These are phyloP conservation scores for Neoboletus brunneissimus DNA, from an alignment of 768 basidiomycete species.

Conservation along the genomic window DNA sequence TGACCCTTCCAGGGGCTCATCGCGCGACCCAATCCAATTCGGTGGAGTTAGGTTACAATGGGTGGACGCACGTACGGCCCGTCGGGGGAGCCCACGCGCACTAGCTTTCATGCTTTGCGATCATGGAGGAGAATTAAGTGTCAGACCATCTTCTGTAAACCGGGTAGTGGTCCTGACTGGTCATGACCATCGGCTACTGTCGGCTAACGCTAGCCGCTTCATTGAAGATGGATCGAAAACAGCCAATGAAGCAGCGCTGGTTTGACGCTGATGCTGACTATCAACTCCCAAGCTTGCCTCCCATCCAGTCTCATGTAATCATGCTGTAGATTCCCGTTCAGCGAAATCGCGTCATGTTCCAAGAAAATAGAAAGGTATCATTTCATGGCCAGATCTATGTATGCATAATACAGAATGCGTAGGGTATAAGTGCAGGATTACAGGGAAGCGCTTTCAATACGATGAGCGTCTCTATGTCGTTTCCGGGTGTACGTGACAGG, in stretches of 20 bases:
- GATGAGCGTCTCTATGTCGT: constrained; percentile 18
- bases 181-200: no score
- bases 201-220: no score
- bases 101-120: background rate
- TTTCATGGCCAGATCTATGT: background rate
- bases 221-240: background rate
- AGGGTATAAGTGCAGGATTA: constrained; percentile 21
- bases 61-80: no score
- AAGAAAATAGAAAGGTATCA: constrained; percentile 10
- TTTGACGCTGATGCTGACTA: background rate
- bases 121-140: background rate
- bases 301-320: background rate
- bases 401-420: constrained; percentile 22
- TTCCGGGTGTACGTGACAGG: constrained; percentile 9
- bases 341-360: background rate
- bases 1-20: background rate
- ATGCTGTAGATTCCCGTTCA: no score
- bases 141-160: background rate
- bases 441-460: constrained; percentile 20
- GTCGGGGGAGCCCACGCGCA: background rate
- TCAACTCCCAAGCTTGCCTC: constrained; percentile 1
- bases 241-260: background rate
- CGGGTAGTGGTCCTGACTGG: no score
- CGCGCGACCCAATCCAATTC: background rate
- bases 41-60: constrained; percentile 1